phyloP scores from a whole-genome alignment of 2,329 filamentous ascomycete genomes.

The Cladophialophora yegresii region DNA sequence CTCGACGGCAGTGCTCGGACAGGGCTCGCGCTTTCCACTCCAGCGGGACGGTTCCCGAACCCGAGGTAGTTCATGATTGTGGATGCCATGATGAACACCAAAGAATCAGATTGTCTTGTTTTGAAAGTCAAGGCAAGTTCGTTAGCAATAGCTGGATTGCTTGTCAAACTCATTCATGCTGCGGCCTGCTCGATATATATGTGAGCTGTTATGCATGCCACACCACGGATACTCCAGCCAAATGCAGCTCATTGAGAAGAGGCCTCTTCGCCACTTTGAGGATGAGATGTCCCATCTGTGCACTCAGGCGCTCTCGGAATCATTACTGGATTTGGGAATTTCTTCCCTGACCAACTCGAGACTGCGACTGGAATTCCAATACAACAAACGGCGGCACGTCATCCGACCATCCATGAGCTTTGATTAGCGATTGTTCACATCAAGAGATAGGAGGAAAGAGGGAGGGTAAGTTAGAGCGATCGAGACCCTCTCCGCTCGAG shows the following conservation, averaged over 20 bases:
- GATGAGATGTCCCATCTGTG: background rate
- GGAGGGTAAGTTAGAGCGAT: background rate
- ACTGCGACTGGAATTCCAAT: background rate
- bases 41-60: conserved; percentile 10
- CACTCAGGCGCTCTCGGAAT: background rate
- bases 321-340: background rate
- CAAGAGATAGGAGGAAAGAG: background rate
- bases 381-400: background rate
- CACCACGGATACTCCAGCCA: background rate
- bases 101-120: background rate
- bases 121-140: background rate
- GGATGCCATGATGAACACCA: conserved; percentile 5
- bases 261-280: background rate
- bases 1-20: conserved; percentile 49
- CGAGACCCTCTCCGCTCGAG: background rate
- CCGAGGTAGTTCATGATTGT: conserved; percentile 10
- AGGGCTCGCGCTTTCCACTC: conserved; percentile 7
- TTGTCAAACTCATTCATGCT: background rate
- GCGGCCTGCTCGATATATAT: background rate
- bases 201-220: background rate
- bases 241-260: background rate
- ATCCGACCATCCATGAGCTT: background rate
- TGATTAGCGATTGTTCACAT: background rate
- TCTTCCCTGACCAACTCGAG: background rate
- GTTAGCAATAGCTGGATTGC: background rate